These are phyloP conservation scores for Umbelopsis sp. DNA, from an alignment of 192 early-diverging fungal genomes.

Conservation along the genomic window DNA sequence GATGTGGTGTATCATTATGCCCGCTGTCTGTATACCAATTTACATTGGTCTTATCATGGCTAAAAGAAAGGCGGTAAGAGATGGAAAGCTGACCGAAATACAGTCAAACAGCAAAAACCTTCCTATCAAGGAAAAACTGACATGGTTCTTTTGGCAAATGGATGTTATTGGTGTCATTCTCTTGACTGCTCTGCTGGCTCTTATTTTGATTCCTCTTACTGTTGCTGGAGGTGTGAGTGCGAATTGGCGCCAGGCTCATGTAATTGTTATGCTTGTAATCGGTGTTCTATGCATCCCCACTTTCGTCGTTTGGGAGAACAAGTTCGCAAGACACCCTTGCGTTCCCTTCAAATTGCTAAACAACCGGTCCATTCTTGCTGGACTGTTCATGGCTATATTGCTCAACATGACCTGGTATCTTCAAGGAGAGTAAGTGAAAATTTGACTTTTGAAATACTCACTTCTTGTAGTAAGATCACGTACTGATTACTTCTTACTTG, in stretches of 20 bases:
- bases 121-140: not conserved
- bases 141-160: slow-evolving; percentile 14
- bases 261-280: slow-evolving; percentile 6
- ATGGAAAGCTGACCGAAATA: not conserved
- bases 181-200: not conserved
- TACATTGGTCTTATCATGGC: slow-evolving; percentile 5
- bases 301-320: slow-evolving; percentile 1
- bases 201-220: slow-evolving; percentile 4
- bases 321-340: not conserved
- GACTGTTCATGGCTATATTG: not conserved
- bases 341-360: not conserved
- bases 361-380: not conserved
- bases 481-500: not conserved
- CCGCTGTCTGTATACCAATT: not conserved
- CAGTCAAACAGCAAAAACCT: too few species aligned
- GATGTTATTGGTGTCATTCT: slow-evolving; percentile 15
- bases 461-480: not conserved
- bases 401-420: slow-evolving; percentile 19
- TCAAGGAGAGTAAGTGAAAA: slow-evolving; percentile 4
- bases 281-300: not conserved
- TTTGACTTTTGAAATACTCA: not conserved
- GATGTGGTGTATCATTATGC: slow-evolving; percentile 16
- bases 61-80: not conserved
- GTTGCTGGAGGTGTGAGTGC: not conserved
- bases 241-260: not conserved